phyloP scores from a whole-genome alignment of 257 asterid genomes.

The Ballota nigra region DNA sequence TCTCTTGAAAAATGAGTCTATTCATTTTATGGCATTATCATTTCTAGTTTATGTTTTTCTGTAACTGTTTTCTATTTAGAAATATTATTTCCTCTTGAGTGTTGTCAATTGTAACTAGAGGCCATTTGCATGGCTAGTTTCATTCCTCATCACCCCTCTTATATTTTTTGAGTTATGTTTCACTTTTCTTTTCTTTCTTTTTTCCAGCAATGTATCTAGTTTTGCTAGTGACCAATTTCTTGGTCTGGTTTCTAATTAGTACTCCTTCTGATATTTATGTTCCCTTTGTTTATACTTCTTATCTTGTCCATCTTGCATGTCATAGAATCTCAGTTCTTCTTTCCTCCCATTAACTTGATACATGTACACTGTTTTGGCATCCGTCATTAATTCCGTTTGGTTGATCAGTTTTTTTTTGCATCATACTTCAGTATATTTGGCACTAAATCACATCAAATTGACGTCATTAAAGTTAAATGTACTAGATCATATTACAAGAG shows the following conservation, averaged over 20 bases:
- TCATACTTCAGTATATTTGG: not conserved
- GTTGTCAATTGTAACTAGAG: not conserved
- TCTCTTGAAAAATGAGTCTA: not conserved
- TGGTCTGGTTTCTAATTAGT: not conserved
- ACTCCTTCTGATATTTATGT: not conserved
- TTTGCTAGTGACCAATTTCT: not conserved
- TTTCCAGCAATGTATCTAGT: not conserved
- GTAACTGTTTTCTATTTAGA: not conserved
- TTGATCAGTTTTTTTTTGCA: not conserved
- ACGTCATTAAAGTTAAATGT: not conserved
- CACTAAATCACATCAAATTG: not conserved
- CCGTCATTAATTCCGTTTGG: not conserved
- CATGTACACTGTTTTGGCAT: not conserved
- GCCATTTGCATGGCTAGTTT: not conserved
- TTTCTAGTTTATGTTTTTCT: not conserved
- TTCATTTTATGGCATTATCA: not conserved
- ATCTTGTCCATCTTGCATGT: constrained; percentile 1
- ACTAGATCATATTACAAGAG: not conserved
- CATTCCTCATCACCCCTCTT: not conserved
- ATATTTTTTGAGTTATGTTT: not conserved
- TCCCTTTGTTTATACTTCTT: not conserved
- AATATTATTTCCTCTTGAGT: not conserved
- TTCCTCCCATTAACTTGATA: not conserved
- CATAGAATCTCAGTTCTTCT: constrained; percentile 9
- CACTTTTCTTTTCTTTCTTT: not conserved